Evolutionary conservation across 2,329 filamentous ascomycete species (phyloP), one percentile per base, ranked within the genome.

Genomic region (Ceratocystis ficicola): DNA sequence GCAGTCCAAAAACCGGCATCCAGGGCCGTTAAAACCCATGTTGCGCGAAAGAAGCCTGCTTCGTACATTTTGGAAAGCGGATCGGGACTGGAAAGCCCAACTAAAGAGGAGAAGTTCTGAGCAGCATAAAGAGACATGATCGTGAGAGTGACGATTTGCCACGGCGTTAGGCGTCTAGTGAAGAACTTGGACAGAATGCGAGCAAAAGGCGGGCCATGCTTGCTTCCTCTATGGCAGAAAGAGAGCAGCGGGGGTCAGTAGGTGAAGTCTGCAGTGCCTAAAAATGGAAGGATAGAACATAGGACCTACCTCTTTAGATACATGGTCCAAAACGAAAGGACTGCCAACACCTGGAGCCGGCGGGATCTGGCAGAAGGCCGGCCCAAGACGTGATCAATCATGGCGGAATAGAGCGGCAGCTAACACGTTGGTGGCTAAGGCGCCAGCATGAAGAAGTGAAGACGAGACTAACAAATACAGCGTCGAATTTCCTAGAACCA

Each of bases 1-100:
- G 94, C 94, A 0, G 91, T 96, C 94, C 94, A 99, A 75, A 96
- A 99, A 1, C 94, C 94, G 5, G 94, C 94, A 72, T 99, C 94
- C 68, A 99, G 77, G 0, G 91, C 94, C 0, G 94, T 99, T 64
- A 94, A 86, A 17, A 97, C 84, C 94, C 94, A 99, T 73, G 94
- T 99, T 65, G 94, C 94, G 62, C 94, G 87, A 75, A 96, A 99
- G 77, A 95, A 99, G 32, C 89, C 86, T 63, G 90, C 82, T 65
- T 89, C 90, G 77, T 99, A 99, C 74, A 97, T 87, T 73, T 95
- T 96, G 36, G 92, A 88, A 72, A 99, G 81, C 22, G 94, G 94
- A 72, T 99, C 94, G 3, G 94, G 93, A 70, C 88, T 92, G 70
- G 96, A 91, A 63, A 99, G 83, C 2, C 91, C 90, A 67, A 96